Evolutionary conservation across 768 basidiomycete genomes (phyloP), one percentile per base, ranked within the genome.

Genomic region (Guyanaporus albipodus): DNA sequence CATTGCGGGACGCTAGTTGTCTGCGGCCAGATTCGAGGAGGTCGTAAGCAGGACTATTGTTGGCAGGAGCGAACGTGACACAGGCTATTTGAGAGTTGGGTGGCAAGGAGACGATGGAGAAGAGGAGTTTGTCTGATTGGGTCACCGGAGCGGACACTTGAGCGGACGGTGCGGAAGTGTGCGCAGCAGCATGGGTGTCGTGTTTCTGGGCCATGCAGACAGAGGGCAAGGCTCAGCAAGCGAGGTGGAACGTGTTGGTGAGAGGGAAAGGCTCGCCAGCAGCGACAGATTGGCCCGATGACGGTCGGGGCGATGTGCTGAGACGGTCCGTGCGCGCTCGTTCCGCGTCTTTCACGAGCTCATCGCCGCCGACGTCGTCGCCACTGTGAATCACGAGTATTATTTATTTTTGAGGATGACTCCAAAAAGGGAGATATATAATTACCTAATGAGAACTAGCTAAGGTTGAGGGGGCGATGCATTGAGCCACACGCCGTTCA

Each of bases 1-100:
- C 46, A 49, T 75, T 72, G 38, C 66, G 67, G 17, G 66, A 58
- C 8, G 81, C 41, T 3, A 85, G 55, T 6, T 63, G 61, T 47
- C 77, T 72, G 49, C 86, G 74, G 4, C 79, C 83, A 14, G 66
- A 52, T 56, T 88, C 85, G 48, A 87, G 62, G 37, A 63, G 54
- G 40, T 79, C 75, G 34, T 70, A 57, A 50, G 66, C 18, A 36
- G 49, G 31, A 14, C 53, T 54, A 35, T 54, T 60, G 23, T 55
- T 53, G 22, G 55, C 53, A 11, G 73, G 69, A 12, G 62, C 48
- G 61, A 76, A 80, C 45, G 73, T 69, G 27, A 70, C 67, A 54
- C 74, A 81, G 18, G 62, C 63, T 49, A 86, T 70, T 48, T 57
- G 62, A 14, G 76, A 58, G 48, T 70, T 50, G 15, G 60, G 46